Evolutionary conservation across 768 basidiomycete species (phyloP).

Genomic region (Rhodocollybia butyracea): DNA sequence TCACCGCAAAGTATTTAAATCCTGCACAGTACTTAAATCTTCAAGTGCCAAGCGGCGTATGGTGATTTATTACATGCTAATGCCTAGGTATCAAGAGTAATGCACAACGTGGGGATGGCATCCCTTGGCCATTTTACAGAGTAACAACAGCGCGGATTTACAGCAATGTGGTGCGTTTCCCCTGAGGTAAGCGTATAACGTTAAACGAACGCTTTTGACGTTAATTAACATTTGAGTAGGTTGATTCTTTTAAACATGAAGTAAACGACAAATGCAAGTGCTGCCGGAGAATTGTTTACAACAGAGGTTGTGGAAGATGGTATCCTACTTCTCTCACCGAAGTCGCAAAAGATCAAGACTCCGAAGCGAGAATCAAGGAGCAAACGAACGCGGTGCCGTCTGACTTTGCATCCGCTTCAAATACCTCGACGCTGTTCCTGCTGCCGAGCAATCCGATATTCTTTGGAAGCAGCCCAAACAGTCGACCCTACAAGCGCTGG

Average conservation of each 20-base stretch:
- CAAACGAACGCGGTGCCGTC: slow-evolving; percentile 50
- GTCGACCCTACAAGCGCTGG: slow-evolving; percentile 13
- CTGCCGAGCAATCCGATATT: slow-evolving; percentile 31
- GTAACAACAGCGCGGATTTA: slow-evolving; percentile 64
- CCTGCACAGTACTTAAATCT: slow-evolving; percentile 22
- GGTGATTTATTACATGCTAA: neutral
- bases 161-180: slow-evolving; percentile 56
- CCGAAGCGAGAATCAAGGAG: slow-evolving; percentile 17
- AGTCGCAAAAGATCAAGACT: slow-evolving; percentile 45
- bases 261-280: neutral
- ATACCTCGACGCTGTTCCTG: slow-evolving; percentile 60
- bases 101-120: neutral
- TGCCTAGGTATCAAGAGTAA: neutral
- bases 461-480: slow-evolving; percentile 46
- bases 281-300: neutral
- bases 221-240: neutral
- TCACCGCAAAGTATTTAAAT: slow-evolving; percentile 45
- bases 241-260: neutral
- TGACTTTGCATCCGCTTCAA: slow-evolving; percentile 67
- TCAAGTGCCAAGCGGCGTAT: neutral
- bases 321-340: slow-evolving; percentile 22
- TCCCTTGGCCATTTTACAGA: slow-evolving; percentile 39
- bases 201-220: neutral
- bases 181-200: slow-evolving; percentile 17
- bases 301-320: slow-evolving; percentile 13